Conservation (phyloP, 2,329 filamentous ascomycete genomes). For the Alternaria burnsii region DNA sequence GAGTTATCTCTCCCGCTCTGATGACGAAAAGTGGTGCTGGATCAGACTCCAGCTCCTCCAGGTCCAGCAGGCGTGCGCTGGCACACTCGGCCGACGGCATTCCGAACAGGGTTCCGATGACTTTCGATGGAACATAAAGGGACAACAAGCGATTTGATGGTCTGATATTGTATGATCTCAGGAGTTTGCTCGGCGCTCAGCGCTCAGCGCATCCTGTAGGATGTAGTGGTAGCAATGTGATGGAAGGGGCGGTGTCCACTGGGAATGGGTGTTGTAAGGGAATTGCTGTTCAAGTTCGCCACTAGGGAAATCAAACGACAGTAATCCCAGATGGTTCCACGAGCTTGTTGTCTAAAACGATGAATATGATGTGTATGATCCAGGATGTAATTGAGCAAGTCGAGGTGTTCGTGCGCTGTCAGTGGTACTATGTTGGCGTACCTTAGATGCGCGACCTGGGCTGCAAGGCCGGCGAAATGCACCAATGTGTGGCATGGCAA, state of each 20-base stretch:
- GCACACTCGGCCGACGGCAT: slow-evolving; percentile 12
- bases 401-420: slow-evolving; percentile 4
- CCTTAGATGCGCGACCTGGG: not conserved
- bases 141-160: not conserved
- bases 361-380: not conserved
- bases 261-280: not conserved
- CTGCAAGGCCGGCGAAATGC: not conserved
- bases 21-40: slow-evolving; percentile 36
- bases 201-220: not conserved
- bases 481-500: slow-evolving; percentile 7
- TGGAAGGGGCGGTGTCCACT: slow-evolving; percentile 7
- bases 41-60: slow-evolving; percentile 36
- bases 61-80: slow-evolving; percentile 21
- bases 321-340: not conserved
- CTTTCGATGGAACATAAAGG: not conserved
- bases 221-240: not conserved
- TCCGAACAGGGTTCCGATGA: not conserved
- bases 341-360: not conserved
- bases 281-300: not conserved
- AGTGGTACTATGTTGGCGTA: slow-evolving; percentile 1
- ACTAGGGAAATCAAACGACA: slow-evolving; percentile 3
- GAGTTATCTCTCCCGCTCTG: slow-evolving; percentile 13
- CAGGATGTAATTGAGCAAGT: not conserved
- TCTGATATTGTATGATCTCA: not conserved
- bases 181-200: not conserved